phyloP scores from a whole-genome alignment of 2,329 filamentous ascomycete species.

The Fusarium tanahbumbuense region DNA sequence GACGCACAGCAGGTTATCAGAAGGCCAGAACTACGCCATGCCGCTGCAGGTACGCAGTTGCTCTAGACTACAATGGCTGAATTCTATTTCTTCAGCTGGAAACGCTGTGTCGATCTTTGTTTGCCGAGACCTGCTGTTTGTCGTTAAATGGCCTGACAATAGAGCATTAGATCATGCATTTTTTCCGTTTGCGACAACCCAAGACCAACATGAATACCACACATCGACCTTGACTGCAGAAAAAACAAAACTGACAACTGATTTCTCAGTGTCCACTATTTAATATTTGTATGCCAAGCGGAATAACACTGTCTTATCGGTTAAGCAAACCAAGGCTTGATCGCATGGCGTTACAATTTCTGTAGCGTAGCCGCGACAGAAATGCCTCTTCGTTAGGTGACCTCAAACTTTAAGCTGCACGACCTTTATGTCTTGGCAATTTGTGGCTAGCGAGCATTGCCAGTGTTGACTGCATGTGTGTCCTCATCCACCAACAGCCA shows the following conservation, averaged over 20 bases:
- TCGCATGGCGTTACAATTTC: neutral
- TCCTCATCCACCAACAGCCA: neutral
- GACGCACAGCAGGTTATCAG: neutral
- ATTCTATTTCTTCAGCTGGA: neutral
- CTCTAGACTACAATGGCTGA: neutral
- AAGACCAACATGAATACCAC: neutral
- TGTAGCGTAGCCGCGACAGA: neutral
- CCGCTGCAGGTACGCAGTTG: neutral
- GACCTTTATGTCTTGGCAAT: neutral
- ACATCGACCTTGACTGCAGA: neutral
- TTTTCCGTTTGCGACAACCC: neutral
- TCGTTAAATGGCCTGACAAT: neutral
- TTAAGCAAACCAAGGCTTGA: neutral
- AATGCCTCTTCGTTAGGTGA: neutral
- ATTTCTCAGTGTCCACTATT: neutral
- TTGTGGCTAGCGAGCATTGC: neutral
- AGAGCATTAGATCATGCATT: neutral
- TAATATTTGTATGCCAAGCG: neutral
- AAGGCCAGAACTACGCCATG: neutral
- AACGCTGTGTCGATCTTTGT: neutral
- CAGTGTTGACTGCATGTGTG: too few species aligned
- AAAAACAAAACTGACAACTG: neutral
- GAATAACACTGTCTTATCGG: neutral
- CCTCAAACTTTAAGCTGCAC: neutral
- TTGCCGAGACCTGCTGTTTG: neutral